Evolutionary conservation across 1,139 yeast genomes (phyloP).

Genomic region (Cylindricascospora bacillispora): DNA sequence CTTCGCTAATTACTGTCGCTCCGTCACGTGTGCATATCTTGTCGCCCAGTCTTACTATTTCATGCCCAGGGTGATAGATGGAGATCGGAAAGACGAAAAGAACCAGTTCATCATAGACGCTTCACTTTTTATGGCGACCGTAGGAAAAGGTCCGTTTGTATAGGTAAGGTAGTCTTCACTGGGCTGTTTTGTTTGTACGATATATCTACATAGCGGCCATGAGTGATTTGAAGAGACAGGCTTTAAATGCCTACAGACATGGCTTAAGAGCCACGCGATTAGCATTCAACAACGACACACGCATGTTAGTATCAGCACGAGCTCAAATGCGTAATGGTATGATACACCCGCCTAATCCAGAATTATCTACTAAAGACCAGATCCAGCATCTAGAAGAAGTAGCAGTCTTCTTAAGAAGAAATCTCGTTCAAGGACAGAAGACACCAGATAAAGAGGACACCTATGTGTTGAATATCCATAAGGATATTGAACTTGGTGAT

Average conservation of each 20-base stretch:
- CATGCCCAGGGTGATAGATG: no score
- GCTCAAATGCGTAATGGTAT: slow-evolving; percentile 51
- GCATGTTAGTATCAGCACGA: slow-evolving; percentile 51
- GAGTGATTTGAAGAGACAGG: slow-evolving; percentile 11
- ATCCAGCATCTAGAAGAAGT: slow-evolving; percentile 55
- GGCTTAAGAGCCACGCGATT: slow-evolving; percentile 59
- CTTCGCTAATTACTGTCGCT: no score
- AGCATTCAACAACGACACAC: slow-evolving; percentile 49
- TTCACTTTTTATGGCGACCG: no score
- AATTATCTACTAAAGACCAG: slow-evolving; percentile 36
- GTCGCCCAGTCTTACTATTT: no score
- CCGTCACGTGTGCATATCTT: no score
- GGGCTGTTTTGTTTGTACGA: no score
- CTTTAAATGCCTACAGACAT: slow-evolving; percentile 48
- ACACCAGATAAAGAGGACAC: slow-evolving; percentile 31
- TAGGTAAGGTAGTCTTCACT: no score
- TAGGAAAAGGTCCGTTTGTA: no score
- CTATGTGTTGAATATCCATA: slow-evolving; percentile 55
- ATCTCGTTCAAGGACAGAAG: slow-evolving; percentile 75
- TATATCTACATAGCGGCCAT: no score
- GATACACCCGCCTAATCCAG: slow-evolving; percentile 30
- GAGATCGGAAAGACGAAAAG: no score
- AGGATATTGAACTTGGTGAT: slow-evolving; percentile 80
- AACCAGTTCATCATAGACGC: no score
- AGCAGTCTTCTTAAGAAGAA: slow-evolving; percentile 49